phyloP scores from a whole-genome alignment of 2,329 filamentous ascomycete genomes.

The Monosporascus sp. region DNA sequence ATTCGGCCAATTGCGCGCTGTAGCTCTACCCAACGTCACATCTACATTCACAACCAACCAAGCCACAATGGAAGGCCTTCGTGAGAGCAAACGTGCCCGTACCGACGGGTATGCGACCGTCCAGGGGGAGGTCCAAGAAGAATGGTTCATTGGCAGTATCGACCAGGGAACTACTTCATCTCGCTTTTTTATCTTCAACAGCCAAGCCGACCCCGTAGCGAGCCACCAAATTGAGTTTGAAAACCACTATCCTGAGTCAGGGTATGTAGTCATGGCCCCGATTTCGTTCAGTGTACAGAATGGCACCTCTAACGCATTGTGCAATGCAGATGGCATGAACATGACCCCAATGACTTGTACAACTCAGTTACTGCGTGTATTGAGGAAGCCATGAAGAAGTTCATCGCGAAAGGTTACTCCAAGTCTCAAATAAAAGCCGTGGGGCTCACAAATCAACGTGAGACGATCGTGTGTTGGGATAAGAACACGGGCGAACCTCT shows the following conservation, averaged over 20 bases:
- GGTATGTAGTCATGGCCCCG: conserved; percentile 49
- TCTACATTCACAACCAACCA: conserved; percentile 8
- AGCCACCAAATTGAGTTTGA: conserved; percentile 83
- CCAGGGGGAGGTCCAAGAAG: conserved; percentile 18
- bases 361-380: conserved; percentile 74
- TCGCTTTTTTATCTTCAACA: conserved; percentile 86
- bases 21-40: conserved; percentile 3
- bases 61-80: conserved; percentile 19
- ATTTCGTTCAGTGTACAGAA: conserved; percentile 1
- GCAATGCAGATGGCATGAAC: conserved; percentile 73
- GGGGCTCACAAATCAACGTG: conserved; percentile 86
- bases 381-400: conserved; percentile 66
- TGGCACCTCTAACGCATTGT: conserved; percentile 7
- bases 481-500: conserved; percentile 72
- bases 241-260: conserved; percentile 78
- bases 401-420: conserved; percentile 63
- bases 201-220: conserved; percentile 69
- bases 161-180: conserved; percentile 89
- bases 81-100: conserved; percentile 19
- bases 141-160: conserved; percentile 78
- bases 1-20: conserved; percentile 1
- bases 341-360: conserved; percentile 74
- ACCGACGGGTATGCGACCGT: conserved; percentile 1
- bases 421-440: conserved; percentile 67
- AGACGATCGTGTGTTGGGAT: conserved; percentile 85